phyloP scores from a whole-genome alignment of 331 rosid species.

The Ulmus americana region DNA sequence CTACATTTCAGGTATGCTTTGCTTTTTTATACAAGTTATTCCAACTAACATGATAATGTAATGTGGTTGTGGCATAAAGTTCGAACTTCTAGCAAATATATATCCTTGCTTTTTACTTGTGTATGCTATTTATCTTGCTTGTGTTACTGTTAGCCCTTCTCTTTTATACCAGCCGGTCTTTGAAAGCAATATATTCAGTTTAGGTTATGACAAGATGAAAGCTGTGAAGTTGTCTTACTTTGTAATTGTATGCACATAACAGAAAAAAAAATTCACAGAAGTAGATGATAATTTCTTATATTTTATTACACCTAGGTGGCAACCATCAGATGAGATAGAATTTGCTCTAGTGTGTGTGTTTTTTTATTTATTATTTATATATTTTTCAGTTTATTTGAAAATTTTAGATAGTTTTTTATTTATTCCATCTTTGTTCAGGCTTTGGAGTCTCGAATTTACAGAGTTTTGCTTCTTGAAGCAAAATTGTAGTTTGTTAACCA shows the following conservation, averaged over 20 bases:
- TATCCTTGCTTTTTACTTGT: background rate
- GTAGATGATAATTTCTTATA: too few relatives aligned
- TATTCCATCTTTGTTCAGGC: background rate
- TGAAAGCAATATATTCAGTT: too few relatives aligned
- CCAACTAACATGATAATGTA: background rate
- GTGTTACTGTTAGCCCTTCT: background rate
- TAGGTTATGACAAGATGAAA: background rate
- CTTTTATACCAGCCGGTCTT: background rate
- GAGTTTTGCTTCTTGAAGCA: background rate
- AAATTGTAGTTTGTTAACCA: background rate
- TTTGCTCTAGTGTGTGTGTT: background rate
- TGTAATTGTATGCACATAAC: background rate
- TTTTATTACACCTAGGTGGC: too few relatives aligned
- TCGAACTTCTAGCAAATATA: background rate
- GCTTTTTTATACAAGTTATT: background rate
- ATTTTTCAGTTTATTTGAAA: background rate
- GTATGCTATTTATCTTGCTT: background rate
- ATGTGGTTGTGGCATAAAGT: too few relatives aligned
- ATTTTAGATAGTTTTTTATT: background rate
- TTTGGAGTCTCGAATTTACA: too few relatives aligned
- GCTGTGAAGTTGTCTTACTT: background rate
- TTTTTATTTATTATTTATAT: background rate
- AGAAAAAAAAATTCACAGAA: too few relatives aligned
- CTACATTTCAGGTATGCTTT: slow-evolving; percentile 45
- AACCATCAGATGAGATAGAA: too few relatives aligned